These are phyloP conservation scores for Xylaria intraflava DNA, from an alignment of 495 filamentous ascomycete species.

Conservation along the genomic window DNA sequence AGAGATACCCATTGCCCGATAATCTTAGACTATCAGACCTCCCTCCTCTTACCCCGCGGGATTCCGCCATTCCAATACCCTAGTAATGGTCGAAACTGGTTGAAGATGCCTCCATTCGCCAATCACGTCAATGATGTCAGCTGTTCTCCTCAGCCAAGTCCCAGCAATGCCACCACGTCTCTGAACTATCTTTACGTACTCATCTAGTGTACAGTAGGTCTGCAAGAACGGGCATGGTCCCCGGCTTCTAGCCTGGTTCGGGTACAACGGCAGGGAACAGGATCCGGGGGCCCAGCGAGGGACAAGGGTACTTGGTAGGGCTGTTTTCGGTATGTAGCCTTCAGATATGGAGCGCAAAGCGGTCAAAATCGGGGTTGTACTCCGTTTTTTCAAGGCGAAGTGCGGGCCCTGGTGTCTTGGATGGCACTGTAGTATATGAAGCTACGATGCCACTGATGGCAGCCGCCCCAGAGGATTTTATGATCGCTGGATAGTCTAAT, in stretches of 20 bases:
- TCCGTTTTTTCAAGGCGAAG: neutral
- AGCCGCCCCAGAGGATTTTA: neutral
- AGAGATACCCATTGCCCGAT: no score
- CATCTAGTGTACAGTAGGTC: no score
- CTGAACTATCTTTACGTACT: neutral
- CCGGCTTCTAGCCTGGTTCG: constrained; percentile 1
- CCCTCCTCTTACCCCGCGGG: no score
- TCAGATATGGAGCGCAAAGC: no score
- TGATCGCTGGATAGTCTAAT: neutral
- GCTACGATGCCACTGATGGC: neutral
- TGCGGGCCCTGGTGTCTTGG: neutral
- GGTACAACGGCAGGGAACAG: neutral
- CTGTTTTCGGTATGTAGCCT: constrained; percentile 3
- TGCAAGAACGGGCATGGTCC: constrained; percentile 1
- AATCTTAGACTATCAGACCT: no score
- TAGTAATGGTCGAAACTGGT: neutral
- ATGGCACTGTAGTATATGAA: constrained; percentile 5
- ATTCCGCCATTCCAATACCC: no score
- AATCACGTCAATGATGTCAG: neutral
- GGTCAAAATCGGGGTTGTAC: neutral
- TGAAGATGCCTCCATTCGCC: neutral
- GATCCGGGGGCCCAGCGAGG: neutral
- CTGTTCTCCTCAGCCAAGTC: neutral
- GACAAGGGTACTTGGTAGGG: constrained; percentile 6
- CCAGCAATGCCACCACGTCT: constrained; percentile 11